phyloP scores from a whole-genome alignment of 306 rosid genomes.

The Malus fusca region DNA sequence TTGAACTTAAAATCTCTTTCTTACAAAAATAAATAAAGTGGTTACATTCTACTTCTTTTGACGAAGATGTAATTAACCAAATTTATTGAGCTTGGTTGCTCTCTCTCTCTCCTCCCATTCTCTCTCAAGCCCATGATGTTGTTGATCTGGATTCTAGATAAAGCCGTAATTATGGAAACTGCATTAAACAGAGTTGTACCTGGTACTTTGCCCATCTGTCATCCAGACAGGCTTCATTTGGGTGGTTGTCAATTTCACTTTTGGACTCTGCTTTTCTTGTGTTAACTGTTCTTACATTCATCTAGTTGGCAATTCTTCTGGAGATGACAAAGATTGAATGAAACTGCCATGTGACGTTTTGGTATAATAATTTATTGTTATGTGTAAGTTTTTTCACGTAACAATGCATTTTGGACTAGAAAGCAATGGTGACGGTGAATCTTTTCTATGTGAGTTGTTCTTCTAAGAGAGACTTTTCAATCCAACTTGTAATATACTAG shows the following conservation, averaged over 20 bases:
- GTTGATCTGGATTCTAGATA: constrained; percentile 12
- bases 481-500: no score
- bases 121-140: not conserved
- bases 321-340: no score
- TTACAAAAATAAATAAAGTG: no score
- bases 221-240: not conserved
- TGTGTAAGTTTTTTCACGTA: no score
- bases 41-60: not conserved
- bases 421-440: accelerated
- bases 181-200: not conserved
- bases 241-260: constrained; percentile 4
- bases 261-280: not conserved
- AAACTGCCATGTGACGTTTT: no score
- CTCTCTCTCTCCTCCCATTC: not conserved
- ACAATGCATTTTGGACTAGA: no score
- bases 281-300: not conserved
- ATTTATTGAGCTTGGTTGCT: not conserved
- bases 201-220: not conserved
- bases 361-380: no score
- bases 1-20: accelerated
- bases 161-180: constrained; percentile 5
- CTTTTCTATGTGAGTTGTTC: no score
- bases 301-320: not conserved
- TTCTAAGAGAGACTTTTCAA: no score
- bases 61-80: not conserved